Evolutionary conservation across 441 rosid species (phyloP), one percentile per base, ranked within the genome.

Genomic region (Iberis amara): DNA sequence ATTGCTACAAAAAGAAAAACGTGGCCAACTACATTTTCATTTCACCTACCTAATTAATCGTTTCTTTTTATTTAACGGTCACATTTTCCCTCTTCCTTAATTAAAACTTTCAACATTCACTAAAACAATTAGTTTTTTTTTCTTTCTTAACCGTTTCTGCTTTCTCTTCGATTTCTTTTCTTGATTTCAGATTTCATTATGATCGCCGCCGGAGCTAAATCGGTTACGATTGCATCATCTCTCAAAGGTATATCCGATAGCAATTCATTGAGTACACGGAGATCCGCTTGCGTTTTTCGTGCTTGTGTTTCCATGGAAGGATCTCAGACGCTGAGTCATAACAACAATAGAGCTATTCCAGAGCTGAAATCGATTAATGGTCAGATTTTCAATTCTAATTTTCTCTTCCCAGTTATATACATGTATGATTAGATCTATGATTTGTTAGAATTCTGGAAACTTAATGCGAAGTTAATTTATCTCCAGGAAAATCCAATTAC

Each of bases 251-350:
- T 68, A 27, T 7, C 46, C 0, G 68, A 61, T 31, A 30, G 46
- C 36, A 49, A 38, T 43, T 11, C 57, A n/a, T 39, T 55, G 38
- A 43, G 41, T 31, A 28, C 52, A 48, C 49, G 35, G 35, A 70
- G 75, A 64, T 58, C 59, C 60, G 30, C 56, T 9, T 48, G 57
- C 54, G 37, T 61, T 55, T 32, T 68, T 57, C 72, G 73, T 57
- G 52, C 76, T 47, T 59, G 68, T 57, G 75, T 78, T 47, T 66
- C 71, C 35, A 60, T 55, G 80, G 80, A 79, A 38, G 57, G 50
- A 48, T 64, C 76, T 31, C 65, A 69, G 33, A 66, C 70, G 62
- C 66, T 73, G 52, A 57, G 52, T 35, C 68, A 50, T 62, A 43
- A 23, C 47, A 62, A 39, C 47, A 68, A 57, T 12, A 68, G 68